Percentiles rank a stretch among this genome's conserved stretches.
These are phyloP conservation scores for Lepidopterella palustris DNA, from an alignment of 495 filamentous ascomycete species.

Conservation along the genomic window DNA sequence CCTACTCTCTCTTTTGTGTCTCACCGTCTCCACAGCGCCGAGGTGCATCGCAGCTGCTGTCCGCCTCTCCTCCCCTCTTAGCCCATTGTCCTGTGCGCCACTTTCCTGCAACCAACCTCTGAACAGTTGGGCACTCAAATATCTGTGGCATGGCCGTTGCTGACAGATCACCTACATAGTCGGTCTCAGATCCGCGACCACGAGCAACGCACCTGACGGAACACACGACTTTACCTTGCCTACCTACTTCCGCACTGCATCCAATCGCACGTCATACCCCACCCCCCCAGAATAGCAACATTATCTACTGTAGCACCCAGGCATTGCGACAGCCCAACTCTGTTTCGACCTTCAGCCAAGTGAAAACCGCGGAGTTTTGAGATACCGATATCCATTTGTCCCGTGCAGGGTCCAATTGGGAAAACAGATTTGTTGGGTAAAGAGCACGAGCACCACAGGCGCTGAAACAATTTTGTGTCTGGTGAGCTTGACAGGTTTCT, in stretches of 20 bases:
- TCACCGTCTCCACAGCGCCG: slow-evolving; percentile 22
- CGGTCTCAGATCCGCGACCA: slow-evolving; percentile 12
- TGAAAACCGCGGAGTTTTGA: not conserved
- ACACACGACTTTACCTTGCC: not conserved
- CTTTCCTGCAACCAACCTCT: slow-evolving; percentile 21
- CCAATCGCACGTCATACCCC: not conserved
- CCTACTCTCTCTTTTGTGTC: slow-evolving; percentile 8
- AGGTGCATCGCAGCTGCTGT: slow-evolving; percentile 20
- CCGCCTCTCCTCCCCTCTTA: slow-evolving; percentile 19
- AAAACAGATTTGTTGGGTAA: slow-evolving; percentile 6
- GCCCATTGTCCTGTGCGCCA: slow-evolving; percentile 23
- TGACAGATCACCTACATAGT: slow-evolving; percentile 15
- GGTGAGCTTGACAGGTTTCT: slow-evolving; percentile 17
- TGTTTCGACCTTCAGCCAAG: slow-evolving; percentile 1
- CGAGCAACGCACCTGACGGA: slow-evolving; percentile 12
- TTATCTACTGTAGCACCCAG: not conserved
- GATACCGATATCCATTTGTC: not conserved
- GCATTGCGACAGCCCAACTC: not conserved
- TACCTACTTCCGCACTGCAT: not conserved
- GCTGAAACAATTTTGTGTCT: slow-evolving; percentile 13
- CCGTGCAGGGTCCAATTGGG: slow-evolving; percentile 14
- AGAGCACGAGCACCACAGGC: slow-evolving; percentile 20
- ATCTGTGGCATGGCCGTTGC: slow-evolving; percentile 11
- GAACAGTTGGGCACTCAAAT: slow-evolving; percentile 9
- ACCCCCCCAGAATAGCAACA: slow-evolving; percentile 12